Evolutionary conservation across 352 stramenopile species (phyloP).

Genomic region (Globisporangium alternatum): DNA sequence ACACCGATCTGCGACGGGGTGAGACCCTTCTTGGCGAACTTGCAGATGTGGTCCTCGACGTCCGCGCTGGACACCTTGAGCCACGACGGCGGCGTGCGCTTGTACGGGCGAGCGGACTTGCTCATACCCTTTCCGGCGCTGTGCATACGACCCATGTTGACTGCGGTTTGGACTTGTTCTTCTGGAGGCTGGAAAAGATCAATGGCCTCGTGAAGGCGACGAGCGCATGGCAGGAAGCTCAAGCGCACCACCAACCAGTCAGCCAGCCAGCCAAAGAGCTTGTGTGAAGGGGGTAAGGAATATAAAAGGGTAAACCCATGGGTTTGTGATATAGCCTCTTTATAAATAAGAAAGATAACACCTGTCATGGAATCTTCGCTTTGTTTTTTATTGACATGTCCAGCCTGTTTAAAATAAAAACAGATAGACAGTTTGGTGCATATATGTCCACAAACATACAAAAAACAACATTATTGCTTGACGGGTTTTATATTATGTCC

Average conservation of each 20-base stretch:
- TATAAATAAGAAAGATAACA: no score
- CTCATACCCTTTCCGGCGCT: conserved; percentile 99
- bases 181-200: conserved; percentile 62
- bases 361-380: no score
- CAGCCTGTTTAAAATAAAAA: no score
- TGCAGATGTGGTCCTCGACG: conserved; percentile 99
- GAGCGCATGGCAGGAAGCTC: not conserved
- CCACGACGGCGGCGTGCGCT: conserved; percentile 98
- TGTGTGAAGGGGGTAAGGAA: no score
- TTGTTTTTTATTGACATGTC: no score
- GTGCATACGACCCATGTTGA: conserved; percentile 98
- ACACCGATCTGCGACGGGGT: conserved; percentile 98
- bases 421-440: no score
- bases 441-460: no score
- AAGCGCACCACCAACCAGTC: conserved; percentile 6
- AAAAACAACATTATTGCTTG: no score
- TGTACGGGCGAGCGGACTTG: conserved; percentile 98
- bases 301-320: no score
- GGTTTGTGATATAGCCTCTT: no score
- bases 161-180: conserved; percentile 35
- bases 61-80: conserved; percentile 96
- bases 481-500: no score
- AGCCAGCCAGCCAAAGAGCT: conserved; percentile 26
- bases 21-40: conserved; percentile 99
- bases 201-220: conserved; percentile 20